Evolutionary conservation across 768 basidiomycete genomes (phyloP).

Genomic region (Boletus tomentosulus): DNA sequence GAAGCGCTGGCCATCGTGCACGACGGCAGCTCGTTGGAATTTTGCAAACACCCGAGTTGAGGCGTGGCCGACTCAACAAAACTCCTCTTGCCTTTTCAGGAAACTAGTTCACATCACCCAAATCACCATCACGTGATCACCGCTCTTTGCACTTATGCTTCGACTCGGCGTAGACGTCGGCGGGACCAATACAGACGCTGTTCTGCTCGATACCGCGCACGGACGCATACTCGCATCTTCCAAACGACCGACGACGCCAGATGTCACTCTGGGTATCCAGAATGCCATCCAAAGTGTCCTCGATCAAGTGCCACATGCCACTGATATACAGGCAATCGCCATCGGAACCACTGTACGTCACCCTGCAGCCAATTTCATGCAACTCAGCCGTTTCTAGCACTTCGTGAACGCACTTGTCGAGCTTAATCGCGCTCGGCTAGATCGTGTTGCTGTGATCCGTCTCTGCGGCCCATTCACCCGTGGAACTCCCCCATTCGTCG

Average conservation of each 20-base stretch:
- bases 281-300: conserved; percentile 45
- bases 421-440: conserved; percentile 46
- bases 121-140: neutral
- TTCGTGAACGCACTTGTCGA: conserved; percentile 62
- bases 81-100: neutral
- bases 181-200: conserved; percentile 34
- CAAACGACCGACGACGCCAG: conserved; percentile 53
- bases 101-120: neutral
- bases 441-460: conserved; percentile 60
- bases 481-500: conserved; percentile 55
- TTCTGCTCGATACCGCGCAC: conserved; percentile 18
- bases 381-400: conserved; percentile 27
- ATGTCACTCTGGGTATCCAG: conserved; percentile 59
- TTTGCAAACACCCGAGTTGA: conserved; percentile 5
- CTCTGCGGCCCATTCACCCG: conserved; percentile 56
- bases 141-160: neutral
- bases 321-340: conserved; percentile 45
- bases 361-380: too few relatives aligned
- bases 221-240: conserved; percentile 25
- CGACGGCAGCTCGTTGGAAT: conserved; percentile 12
- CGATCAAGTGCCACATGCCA: conserved; percentile 30
- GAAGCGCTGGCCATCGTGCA: conserved; percentile 40
- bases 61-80: conserved; percentile 2
- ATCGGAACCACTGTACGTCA: conserved; percentile 56
- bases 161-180: conserved; percentile 35